These are phyloP conservation scores for Cercospora sesami DNA, from an alignment of 2,329 filamentous ascomycete species.

Conservation along the genomic window DNA sequence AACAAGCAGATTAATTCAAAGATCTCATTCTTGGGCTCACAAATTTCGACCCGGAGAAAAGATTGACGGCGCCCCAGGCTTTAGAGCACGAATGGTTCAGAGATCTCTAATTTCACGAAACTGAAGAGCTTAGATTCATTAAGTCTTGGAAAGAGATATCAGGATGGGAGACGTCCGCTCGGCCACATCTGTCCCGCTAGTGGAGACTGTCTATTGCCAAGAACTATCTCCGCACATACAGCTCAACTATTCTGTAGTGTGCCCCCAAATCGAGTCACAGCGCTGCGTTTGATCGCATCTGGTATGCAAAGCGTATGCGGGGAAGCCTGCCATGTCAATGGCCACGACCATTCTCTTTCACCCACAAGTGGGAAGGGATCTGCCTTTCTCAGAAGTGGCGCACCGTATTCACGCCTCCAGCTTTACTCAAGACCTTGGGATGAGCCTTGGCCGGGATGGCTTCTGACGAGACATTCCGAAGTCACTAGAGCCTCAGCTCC, in stretches of 20 bases:
- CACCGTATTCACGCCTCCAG: background rate
- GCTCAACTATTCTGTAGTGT: background rate
- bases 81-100: conserved; percentile 4
- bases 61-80: background rate
- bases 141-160: background rate
- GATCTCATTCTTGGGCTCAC: conserved; percentile 3
- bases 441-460: background rate
- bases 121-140: background rate
- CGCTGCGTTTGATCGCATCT: background rate
- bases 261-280: background rate
- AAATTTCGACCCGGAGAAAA: conserved; percentile 6
- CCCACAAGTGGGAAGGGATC: background rate
- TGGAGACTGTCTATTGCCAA: background rate
- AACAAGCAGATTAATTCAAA: conserved; percentile 14
- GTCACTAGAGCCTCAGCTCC: background rate
- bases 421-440: background rate
- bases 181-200: background rate
- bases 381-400: background rate
- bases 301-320: background rate
- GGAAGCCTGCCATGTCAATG: background rate
- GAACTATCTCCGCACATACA: background rate
- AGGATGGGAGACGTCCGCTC: background rate
- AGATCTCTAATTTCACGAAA: background rate
- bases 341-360: background rate
- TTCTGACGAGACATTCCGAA: background rate